Percentiles rank a stretch among this genome's conserved stretches.
These are phyloP conservation scores for Stromatinia cepivora DNA, from an alignment of 2,329 filamentous ascomycete species.

Conservation along the genomic window DNA sequence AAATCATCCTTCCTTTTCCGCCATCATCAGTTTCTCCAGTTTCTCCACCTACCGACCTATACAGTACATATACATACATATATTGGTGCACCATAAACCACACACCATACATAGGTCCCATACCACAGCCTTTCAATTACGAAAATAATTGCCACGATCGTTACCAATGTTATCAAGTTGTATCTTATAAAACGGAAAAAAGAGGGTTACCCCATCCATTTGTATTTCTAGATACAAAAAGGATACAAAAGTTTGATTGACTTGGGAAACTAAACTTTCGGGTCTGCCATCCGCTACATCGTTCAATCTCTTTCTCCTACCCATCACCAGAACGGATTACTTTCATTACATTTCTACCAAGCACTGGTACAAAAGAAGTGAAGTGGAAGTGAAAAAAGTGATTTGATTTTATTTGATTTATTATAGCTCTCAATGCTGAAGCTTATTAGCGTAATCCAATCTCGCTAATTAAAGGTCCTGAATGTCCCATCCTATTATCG, in stretches of 20 bases:
- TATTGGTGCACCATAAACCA: conserved; percentile 11
- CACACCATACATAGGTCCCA: conserved; percentile 5
- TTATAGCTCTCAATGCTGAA: conserved; percentile 15
- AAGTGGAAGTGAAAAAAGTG: neutral
- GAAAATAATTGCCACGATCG: conserved; percentile 4
- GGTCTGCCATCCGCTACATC: neutral
- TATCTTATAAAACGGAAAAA: conserved; percentile 2
- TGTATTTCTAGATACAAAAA: neutral
- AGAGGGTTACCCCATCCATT: neutral
- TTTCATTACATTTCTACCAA: neutral
- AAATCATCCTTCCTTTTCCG: neutral
- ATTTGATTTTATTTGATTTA: neutral
- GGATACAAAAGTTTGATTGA: conserved; percentile 7
- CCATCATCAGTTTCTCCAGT: neutral
- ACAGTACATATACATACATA: neutral
- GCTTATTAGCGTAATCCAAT: conserved; percentile 23
- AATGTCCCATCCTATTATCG: conserved; percentile 24
- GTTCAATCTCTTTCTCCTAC: neutral
- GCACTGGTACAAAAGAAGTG: conserved; percentile 5
- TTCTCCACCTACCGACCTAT: neutral
- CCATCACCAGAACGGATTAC: conserved; percentile 10
- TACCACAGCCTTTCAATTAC: conserved; percentile 8
- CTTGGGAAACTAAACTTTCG: neutral
- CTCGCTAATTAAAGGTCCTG: conserved; percentile 24
- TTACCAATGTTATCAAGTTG: neutral